These are phyloP conservation scores for Cucumis hystrix DNA, from an alignment of 306 rosid genomes.

Conservation along the genomic window DNA sequence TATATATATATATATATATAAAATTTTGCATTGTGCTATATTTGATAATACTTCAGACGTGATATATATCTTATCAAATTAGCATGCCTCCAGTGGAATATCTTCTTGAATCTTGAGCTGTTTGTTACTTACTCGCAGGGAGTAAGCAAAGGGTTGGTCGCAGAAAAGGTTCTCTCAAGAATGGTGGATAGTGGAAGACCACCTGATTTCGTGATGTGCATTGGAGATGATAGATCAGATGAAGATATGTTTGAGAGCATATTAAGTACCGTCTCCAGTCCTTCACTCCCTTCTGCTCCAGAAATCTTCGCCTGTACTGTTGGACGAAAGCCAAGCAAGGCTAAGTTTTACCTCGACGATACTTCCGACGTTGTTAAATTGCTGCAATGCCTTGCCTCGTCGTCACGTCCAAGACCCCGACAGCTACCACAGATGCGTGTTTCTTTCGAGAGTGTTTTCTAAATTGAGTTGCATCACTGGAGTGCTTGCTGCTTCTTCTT, in stretches of 20 bases:
- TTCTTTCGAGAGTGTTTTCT: conserved; percentile 9
- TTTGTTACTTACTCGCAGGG: conserved; percentile 4
- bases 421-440: conserved; percentile 8
- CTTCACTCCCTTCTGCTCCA: conserved; percentile 4
- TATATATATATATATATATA: too few relatives aligned
- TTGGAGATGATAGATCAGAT: conserved; percentile 17
- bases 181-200: conserved; percentile 10
- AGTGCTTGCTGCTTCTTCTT: not conserved
- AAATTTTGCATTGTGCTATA: too few relatives aligned
- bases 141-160: conserved; percentile 13
- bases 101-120: not conserved
- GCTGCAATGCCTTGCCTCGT: conserved; percentile 12
- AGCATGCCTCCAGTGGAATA: not conserved
- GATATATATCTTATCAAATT: not conserved
- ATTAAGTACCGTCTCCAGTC: conserved; percentile 9
- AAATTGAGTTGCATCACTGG: not conserved
- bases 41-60: too few relatives aligned
- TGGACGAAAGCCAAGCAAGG: conserved; percentile 16
- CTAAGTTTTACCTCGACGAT: conserved; percentile 13
- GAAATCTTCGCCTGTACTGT: conserved; percentile 16
- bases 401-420: conserved; percentile 10
- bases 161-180: conserved; percentile 11
- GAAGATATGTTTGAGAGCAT: conserved; percentile 18
- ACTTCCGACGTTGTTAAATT: conserved; percentile 10
- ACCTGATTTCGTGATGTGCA: conserved; percentile 15